Base-by-base conservation (phyloP, 2,329 filamentous ascomycete species). In the Penicillium fuscoglaucum region DNA sequence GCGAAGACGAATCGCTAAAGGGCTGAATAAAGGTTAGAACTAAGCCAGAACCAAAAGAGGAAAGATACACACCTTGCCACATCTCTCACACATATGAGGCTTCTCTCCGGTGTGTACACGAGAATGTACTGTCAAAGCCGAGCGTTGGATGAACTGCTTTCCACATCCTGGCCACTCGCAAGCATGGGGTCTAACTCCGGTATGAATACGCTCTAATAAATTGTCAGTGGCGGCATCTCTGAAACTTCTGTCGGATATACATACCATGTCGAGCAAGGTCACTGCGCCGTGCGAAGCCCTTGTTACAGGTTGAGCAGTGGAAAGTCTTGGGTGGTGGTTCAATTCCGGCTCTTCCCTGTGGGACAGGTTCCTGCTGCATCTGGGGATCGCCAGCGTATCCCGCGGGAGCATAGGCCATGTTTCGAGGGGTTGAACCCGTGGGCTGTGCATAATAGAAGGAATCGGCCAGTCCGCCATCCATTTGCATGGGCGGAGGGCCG, bases 31-130 rank as follows among this genome's bases (percentile, higher is more conserved):
- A 37, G 37, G 28, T 52, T 29, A 51, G 29, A n/a, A 51, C 50
- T 26, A 59, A 59, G 50, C 13, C 13, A 45, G 29, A 51, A 31
- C 17, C 6, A 21, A n/a, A 37, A 46, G 8, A 29, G 17, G 17
- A 12, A 29, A 41, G 15, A 33, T 44, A 64, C 83, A 70, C 82
- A 96, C 93, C 88, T 98, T 98, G 74, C 91, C 91, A 75, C 95
- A 98, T 62, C 90, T 87, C 77, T 97, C 95, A 73, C 95, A 99
- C 87, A 95, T 93, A 70, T 99, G 95, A 51, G 95, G 95, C 78
- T 99, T 99, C 79, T 98, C 95, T 64, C 95, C 95, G 2, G 95
- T 98, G 76, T 99, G 95, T 21, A 97, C 93, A 67, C 95, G 90
- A 71, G 90, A 88, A 76, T 98, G 95, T 8, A 99, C 95, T 0